Base-by-base conservation (phyloP, 768 basidiomycete species). In the Russula olivacea region DNA sequence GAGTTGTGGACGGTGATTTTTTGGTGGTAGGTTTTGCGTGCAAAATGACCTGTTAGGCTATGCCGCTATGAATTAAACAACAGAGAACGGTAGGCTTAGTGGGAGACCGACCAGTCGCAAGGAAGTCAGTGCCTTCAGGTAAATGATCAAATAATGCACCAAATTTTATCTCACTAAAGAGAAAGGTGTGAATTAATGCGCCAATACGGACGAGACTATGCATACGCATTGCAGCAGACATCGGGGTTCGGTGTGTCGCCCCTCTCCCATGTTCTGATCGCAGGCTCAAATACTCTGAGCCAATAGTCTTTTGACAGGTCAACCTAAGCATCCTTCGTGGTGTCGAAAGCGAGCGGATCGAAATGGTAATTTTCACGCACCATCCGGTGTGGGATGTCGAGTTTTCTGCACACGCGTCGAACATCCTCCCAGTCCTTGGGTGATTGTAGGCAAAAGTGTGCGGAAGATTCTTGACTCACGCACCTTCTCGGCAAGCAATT, bases 221-320 rank as follows among this genome's bases (percentile, higher is more conserved):
- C 75, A 57, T 55, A 90, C 92, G 76, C 84, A 75, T 98, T 98
- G 71, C 95, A 98, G 80, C 83, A 85, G 1, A 98, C 85, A 70
- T 98, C 95, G 0, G 95, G 93, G 74, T 97, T 98, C 0, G 95
- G 95, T 1, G 92, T 96, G 11, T 79, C 72, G 0, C 95, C 95
- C 3, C 73, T 66, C 69, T 88, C 83, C 94, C 94, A 97, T 32
- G 80, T 76, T 50, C 76, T 77, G 43, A 98, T 71, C 3, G 92
- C 84, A 2, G 94, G 95, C 69, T 93, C 88, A 68, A 98, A 98
- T 17, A 98, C 93, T 36, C 83, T 80, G 14, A 79, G 84, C 95
- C 95, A 98, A 69, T 97, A 98, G 72, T 95, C 87, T 57, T 79
- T 82, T 2, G 88, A 88, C n/a, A 98, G 77, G 71, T 98, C 95